phyloP scores from a whole-genome alignment of 345 rosid species.

The Eutrema heterophyllum region DNA sequence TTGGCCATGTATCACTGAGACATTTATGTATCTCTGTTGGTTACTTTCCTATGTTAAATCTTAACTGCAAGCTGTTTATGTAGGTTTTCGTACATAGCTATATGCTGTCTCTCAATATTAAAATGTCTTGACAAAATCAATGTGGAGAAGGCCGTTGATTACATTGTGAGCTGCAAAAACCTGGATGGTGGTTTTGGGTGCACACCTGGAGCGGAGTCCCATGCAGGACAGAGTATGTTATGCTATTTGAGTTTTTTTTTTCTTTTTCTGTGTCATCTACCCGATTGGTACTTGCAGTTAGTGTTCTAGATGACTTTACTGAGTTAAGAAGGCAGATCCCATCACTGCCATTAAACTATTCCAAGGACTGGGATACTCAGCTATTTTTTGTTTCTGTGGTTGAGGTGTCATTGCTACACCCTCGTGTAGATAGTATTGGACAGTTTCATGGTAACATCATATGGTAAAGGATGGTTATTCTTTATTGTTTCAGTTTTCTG shows the following conservation, averaged over 20 bases:
- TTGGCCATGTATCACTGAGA: background rate
- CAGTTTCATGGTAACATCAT: background rate
- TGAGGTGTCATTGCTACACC: background rate
- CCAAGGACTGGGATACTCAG: background rate
- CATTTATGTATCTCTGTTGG: background rate
- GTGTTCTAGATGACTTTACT: background rate
- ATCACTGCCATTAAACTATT: no score
- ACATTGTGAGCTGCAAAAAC: conserved; percentile 85
- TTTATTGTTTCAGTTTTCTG: conserved; percentile 56
- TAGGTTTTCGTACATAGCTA: conserved; percentile 84
- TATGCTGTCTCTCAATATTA: conserved; percentile 76
- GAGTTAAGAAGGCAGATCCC: background rate
- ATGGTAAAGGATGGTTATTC: background rate
- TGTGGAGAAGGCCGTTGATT: conserved; percentile 71
- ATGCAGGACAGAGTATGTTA: conserved; percentile 89
- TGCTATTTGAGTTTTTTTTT: background rate
- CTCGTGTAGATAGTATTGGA: background rate
- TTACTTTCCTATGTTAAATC: background rate
- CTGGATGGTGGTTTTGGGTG: conserved; percentile 97
- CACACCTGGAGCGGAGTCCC: conserved; percentile 90
- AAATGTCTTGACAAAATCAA: conserved; percentile 57
- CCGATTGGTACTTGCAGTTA: background rate
- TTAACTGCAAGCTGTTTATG: conserved; percentile 2
- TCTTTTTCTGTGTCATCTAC: background rate
- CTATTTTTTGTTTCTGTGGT: background rate